Percentiles rank a stretch among this genome's conserved stretches.
Evolutionary conservation across 352 stramenopile species (phyloP).

Genomic region (Phytophthora quininea): DNA sequence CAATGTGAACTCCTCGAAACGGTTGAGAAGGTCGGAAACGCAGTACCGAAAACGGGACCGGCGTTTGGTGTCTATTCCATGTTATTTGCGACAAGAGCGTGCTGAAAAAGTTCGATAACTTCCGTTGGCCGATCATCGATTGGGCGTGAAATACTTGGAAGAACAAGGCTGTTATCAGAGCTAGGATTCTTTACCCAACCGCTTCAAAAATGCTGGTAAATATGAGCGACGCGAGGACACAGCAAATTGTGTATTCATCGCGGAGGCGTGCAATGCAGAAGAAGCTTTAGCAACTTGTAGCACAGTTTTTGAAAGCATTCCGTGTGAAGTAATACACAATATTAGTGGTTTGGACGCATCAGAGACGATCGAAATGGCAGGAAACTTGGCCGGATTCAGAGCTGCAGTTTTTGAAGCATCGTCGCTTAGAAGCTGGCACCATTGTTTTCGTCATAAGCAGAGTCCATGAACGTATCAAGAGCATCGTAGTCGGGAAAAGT

Average conservation of each 20-base stretch:
- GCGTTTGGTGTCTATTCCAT: no score
- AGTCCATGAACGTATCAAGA: no score
- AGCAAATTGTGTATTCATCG: no score
- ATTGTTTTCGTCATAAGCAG: no score
- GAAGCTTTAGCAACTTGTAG: no score
- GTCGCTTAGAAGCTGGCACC: no score
- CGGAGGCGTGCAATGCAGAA: no score
- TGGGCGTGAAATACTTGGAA: background rate
- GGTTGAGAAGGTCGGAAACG: background rate
- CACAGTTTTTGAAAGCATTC: background rate
- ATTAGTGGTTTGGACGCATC: background rate
- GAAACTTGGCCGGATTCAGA: background rate
- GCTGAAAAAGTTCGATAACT: background rate
- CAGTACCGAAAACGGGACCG: no score
- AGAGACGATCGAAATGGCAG: background rate
- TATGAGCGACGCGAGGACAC: no score
- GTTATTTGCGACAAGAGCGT: background rate
- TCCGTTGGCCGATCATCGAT: background rate
- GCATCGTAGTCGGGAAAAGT: no score
- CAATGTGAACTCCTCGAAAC: background rate
- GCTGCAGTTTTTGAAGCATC: no score
- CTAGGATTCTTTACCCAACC: background rate
- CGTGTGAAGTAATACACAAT: background rate
- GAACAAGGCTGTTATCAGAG: background rate
- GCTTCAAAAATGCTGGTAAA: no score